Conservation (phyloP, 2,329 filamentous ascomycete genomes). For the Ilyonectria robusta region DNA sequence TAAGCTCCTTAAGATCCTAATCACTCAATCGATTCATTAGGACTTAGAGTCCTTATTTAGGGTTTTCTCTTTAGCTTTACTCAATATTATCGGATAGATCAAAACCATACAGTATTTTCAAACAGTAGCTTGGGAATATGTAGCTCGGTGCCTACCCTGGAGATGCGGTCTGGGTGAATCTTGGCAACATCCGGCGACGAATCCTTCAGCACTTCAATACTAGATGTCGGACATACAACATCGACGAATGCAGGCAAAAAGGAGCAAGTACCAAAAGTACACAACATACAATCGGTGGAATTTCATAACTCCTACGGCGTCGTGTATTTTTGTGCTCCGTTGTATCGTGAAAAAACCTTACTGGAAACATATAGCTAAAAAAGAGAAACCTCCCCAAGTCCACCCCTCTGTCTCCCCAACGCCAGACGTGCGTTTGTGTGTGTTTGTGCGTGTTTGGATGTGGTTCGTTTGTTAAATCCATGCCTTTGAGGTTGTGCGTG, state of each 20-base stretch:
- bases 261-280: not conserved
- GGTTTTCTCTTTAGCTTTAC: too few relatives aligned
- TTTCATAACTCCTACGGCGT: conserved; percentile 33
- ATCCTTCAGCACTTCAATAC: too few relatives aligned
- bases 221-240: not conserved
- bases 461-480: conserved; percentile 29
- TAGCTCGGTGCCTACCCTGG: too few relatives aligned
- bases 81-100: too few relatives aligned
- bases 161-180: too few relatives aligned
- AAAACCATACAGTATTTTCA: too few relatives aligned
- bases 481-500: conserved; percentile 31
- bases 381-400: conserved; percentile 31
- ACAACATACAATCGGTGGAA: not conserved
- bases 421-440: conserved; percentile 46
- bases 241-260: not conserved
- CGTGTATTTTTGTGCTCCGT: conserved; percentile 47
- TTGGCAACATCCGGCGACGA: too few relatives aligned
- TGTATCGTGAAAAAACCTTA: conserved; percentile 37
- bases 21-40: too few relatives aligned
- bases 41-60: too few relatives aligned
- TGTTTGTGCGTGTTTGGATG: conserved; percentile 33
- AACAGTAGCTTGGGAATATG: too few relatives aligned
- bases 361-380: conserved; percentile 39
- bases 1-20: too few relatives aligned
- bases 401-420: conserved; percentile 48